A percentile compares a stretch with the other conserved stretches of the same genome.
Conservation (phyloP, 768 basidiomycete genomes). For the Serendipita indica region DNA sequence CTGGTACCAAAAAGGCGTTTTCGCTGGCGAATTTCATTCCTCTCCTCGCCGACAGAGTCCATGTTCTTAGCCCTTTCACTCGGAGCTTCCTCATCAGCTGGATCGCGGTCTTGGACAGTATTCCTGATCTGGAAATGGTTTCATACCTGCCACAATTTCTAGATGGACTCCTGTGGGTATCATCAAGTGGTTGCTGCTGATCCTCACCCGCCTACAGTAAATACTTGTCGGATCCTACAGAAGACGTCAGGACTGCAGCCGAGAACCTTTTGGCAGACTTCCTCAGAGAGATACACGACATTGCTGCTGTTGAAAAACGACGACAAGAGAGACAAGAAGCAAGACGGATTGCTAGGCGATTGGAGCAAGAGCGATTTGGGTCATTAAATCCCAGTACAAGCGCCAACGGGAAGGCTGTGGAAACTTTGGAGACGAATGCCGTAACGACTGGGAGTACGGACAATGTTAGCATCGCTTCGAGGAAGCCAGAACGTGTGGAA, state of each 20-base stretch:
- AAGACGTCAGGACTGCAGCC: conserved; percentile 83
- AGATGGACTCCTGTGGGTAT: conserved; percentile 77
- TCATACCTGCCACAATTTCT: conserved; percentile 90
- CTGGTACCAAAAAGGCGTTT: conserved; percentile 59
- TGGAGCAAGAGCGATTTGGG: conserved; percentile 26
- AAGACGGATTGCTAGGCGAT: conserved; percentile 26
- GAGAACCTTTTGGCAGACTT: conserved; percentile 83
- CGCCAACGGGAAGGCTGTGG: conserved; percentile 8
- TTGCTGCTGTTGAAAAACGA: conserved; percentile 57
- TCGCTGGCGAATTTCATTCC: conserved; percentile 92
- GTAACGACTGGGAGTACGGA: background rate
- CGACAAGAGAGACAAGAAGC: conserved; percentile 39
- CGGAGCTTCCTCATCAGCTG: conserved; percentile 93
- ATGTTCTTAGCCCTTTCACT: conserved; percentile 91
- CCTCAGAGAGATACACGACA: conserved; percentile 76
- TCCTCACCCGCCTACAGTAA: conserved; percentile 37
- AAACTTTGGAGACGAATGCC: conserved; percentile 34
- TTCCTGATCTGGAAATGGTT: conserved; percentile 90
- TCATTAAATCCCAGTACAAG: background rate
- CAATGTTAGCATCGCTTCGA: background rate
- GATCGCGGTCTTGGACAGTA: conserved; percentile 90
- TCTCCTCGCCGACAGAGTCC: conserved; percentile 79
- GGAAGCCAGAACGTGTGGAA: conserved; percentile 27
- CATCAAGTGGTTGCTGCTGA: background rate
- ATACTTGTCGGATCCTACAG: conserved; percentile 89